A percentile compares a stretch with the other conserved stretches of the same genome.
Evolutionary conservation across 2,329 filamentous ascomycete genomes (phyloP).

Genomic region (Dactylellina haptotyla): DNA sequence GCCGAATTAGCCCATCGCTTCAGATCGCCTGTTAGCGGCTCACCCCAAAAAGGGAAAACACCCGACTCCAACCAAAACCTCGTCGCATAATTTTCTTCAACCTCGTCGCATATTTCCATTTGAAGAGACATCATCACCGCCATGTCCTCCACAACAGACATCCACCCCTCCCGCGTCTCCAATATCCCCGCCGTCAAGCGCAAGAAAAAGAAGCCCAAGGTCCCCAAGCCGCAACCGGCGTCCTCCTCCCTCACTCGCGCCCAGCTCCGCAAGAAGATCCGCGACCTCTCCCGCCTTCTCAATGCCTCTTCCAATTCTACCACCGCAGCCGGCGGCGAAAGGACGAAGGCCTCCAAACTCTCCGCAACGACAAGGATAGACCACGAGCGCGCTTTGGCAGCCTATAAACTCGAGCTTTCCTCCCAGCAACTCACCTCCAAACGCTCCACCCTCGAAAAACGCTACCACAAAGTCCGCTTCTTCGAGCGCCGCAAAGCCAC

Average conservation of each 20-base stretch:
- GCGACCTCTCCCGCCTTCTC: constrained; percentile 75
- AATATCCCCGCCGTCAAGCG: constrained; percentile 36
- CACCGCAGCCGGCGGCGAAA: no score
- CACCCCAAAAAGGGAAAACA: background rate
- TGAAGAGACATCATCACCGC: background rate
- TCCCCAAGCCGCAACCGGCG: constrained; percentile 46
- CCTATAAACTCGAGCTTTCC: constrained; percentile 72
- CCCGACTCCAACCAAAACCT: background rate
- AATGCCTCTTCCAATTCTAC: constrained; percentile 65
- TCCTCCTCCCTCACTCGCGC: constrained; percentile 65
- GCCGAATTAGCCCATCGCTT: constrained; percentile 6
- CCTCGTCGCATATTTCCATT: background rate
- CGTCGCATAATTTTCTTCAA: constrained; percentile 11
- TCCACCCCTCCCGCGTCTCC: constrained; percentile 39
- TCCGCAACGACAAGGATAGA: constrained; percentile 75
- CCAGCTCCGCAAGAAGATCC: constrained; percentile 74
- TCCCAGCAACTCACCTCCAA: constrained; percentile 71
- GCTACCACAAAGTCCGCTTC: constrained; percentile 85
- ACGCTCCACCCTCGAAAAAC: constrained; percentile 75
- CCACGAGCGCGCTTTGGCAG: constrained; percentile 76
- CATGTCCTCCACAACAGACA: background rate
- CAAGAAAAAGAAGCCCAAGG: constrained; percentile 38
- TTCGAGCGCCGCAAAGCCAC: constrained; percentile 66
- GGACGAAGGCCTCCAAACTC: constrained; percentile 63
- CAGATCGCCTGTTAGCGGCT: constrained; percentile 26